phyloP scores from a whole-genome alignment of 768 basidiomycete species.

The Cubamyces lactineus region DNA sequence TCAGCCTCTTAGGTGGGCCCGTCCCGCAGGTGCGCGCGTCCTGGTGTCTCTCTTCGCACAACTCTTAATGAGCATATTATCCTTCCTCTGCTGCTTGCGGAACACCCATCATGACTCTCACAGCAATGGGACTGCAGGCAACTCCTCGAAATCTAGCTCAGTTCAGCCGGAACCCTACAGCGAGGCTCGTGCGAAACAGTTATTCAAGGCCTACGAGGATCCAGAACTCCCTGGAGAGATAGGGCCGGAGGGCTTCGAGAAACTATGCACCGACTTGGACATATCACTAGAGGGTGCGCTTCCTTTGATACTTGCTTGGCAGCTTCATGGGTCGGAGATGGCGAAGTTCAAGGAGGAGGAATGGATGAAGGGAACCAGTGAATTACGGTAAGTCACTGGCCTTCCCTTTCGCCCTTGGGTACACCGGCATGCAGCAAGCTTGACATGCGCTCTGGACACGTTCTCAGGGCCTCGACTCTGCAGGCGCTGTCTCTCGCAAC shows the following conservation, averaged over 20 bases:
- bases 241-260: slow-evolving; percentile 73
- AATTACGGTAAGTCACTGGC: slow-evolving; percentile 42
- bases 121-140: slow-evolving; percentile 18
- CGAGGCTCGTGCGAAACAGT: slow-evolving; percentile 48
- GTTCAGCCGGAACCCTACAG: slow-evolving; percentile 46
- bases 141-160: slow-evolving; percentile 24
- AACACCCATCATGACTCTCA: slow-evolving; percentile 54
- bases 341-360: slow-evolving; percentile 68
- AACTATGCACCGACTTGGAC: slow-evolving; percentile 68
- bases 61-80: slow-evolving; percentile 59
- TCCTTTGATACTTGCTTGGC: slow-evolving; percentile 79
- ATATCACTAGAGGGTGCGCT: slow-evolving; percentile 73
- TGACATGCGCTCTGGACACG: neutral
- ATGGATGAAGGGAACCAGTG: slow-evolving; percentile 63
- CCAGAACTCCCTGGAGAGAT: slow-evolving; percentile 59
- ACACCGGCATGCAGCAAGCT: neutral
- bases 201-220: slow-evolving; percentile 65
- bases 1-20: slow-evolving; percentile 12
- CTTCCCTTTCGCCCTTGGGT: neutral
- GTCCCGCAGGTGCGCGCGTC: slow-evolving; percentile 11
- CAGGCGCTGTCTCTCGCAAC: slow-evolving; percentile 52
- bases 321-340: slow-evolving; percentile 70
- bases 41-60: neutral
- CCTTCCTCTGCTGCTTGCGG: slow-evolving; percentile 67
- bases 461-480: slow-evolving; percentile 52